Conservation (phyloP, 768 basidiomycete species). For the Lyophyllum semitale region DNA sequence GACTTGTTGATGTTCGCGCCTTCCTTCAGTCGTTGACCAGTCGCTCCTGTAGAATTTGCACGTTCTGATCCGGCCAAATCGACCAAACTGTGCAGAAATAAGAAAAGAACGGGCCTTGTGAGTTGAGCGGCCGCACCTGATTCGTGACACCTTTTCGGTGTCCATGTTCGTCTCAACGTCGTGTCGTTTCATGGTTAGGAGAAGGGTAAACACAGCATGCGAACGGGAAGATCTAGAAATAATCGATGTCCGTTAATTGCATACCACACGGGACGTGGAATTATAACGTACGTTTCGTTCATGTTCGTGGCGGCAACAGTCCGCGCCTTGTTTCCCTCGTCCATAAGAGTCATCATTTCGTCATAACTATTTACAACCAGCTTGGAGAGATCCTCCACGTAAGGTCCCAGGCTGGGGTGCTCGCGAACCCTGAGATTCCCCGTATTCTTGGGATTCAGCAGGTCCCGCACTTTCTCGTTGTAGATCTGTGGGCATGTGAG, state of each 20-base stretch:
- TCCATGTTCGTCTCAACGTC: conserved; percentile 85
- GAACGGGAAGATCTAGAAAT: conserved; percentile 83
- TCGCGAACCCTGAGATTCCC: conserved; percentile 97
- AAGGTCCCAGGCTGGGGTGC: conserved; percentile 95
- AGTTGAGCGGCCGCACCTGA: conserved; percentile 56
- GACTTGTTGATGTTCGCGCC: conserved; percentile 99
- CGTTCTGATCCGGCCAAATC: conserved; percentile 97
- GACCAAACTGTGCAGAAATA: conserved; percentile 61
- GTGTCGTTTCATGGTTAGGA: conserved; percentile 89
- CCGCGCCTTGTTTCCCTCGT: conserved; percentile 98
- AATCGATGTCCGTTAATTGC: conserved; percentile 7
- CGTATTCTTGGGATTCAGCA: conserved; percentile 95
- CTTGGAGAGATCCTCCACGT: conserved; percentile 96
- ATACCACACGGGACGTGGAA: conserved; percentile 1
- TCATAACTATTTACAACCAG: conserved; percentile 88
- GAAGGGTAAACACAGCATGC: conserved; percentile 96
- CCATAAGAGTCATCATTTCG: conserved; percentile 99
- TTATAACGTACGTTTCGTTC: conserved; percentile 85
- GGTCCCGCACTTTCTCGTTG: conserved; percentile 96
- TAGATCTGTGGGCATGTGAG: conserved; percentile 64
- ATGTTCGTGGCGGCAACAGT: conserved; percentile 99
- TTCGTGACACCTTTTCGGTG: conserved; percentile 98
- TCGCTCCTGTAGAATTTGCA: conserved; percentile 97
- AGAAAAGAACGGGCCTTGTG: conserved; percentile 5
- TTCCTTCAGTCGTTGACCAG: conserved; percentile 94